Evolutionary conservation across 2,329 filamentous ascomycete species (phyloP).

Genomic region (Aspergillus niger): DNA sequence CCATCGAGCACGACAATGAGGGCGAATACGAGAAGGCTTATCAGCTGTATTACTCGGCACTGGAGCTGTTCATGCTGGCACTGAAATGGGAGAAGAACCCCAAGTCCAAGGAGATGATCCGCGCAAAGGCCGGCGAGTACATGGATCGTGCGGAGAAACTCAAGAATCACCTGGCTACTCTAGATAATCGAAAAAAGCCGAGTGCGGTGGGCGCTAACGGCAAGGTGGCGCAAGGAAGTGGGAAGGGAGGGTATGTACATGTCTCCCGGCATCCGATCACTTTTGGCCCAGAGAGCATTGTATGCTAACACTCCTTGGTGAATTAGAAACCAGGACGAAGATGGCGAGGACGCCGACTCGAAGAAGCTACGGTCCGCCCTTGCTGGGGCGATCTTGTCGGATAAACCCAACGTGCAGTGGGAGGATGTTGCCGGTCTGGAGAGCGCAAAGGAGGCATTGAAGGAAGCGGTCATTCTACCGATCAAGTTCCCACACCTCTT

Average conservation of each 20-base stretch:
- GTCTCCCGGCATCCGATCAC: constrained; percentile 3
- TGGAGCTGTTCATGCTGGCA: constrained; percentile 98
- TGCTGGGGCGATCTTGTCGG: constrained; percentile 86
- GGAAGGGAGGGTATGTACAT: constrained; percentile 56
- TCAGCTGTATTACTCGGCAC: constrained; percentile 89
- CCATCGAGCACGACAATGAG: constrained; percentile 92
- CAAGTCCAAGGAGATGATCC: constrained; percentile 95
- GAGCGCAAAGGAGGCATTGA: constrained; percentile 90
- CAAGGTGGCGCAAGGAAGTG: constrained; percentile 52
- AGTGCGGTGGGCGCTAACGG: constrained; percentile 56
- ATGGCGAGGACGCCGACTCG: constrained; percentile 80
- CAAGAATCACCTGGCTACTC: constrained; percentile 80
- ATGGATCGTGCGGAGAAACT: constrained; percentile 99
- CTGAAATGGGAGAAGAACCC: constrained; percentile 99
- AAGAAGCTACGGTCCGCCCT: constrained; percentile 94
- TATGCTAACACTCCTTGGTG: not conserved
- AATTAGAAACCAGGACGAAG: constrained; percentile 57
- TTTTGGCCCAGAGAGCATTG: constrained; percentile 1
- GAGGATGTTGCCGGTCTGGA: constrained; percentile 97
- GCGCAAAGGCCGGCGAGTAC: constrained; percentile 91
- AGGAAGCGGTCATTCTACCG: constrained; percentile 94
- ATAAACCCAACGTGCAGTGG: constrained; percentile 96
- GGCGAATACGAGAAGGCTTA: constrained; percentile 98
- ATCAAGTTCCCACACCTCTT: constrained; percentile 99
- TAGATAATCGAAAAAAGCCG: constrained; percentile 54